phyloP scores from a whole-genome alignment of 1,284 basidiomycete genomes.

The Laetiporus sulphureus region DNA sequence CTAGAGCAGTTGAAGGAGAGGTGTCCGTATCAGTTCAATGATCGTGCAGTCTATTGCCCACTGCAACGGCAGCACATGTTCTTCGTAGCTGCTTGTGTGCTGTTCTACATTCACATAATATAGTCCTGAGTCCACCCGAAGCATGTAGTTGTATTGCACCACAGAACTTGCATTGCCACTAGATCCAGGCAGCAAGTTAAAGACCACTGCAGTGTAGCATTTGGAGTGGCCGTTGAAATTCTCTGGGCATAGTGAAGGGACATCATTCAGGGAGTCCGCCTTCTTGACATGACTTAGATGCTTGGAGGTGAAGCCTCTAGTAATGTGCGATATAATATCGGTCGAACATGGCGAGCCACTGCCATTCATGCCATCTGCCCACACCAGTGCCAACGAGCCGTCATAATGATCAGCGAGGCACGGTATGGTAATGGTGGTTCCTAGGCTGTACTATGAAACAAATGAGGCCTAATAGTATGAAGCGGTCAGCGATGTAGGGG shows the following conservation, averaged over 20 bases:
- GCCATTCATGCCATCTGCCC: conserved; percentile 56
- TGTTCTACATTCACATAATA: conserved; percentile 55
- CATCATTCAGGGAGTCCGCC: conserved; percentile 38
- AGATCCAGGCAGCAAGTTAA: conserved; percentile 47
- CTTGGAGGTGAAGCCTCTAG: conserved; percentile 35
- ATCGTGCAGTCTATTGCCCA: conserved; percentile 73
- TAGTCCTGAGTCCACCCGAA: conserved; percentile 64
- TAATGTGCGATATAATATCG: conserved; percentile 52
- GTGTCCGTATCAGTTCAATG: conserved; percentile 57
- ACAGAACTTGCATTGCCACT: conserved; percentile 20
- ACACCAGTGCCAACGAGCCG: conserved; percentile 47
- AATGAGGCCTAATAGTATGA: conserved; percentile 2
- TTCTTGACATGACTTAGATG: conserved; percentile 43
- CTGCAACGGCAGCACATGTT: conserved; percentile 64
- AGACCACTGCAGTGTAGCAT: conserved; percentile 66
- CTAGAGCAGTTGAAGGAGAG: conserved; percentile 44
- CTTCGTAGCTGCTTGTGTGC: conserved; percentile 66
- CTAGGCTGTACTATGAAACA: conserved; percentile 51
- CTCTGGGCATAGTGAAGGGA: conserved; percentile 57
- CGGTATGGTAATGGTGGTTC: conserved; percentile 44
- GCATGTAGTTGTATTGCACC: conserved; percentile 58
- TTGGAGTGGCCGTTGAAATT: conserved; percentile 67
- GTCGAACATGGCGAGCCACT: conserved; percentile 41
- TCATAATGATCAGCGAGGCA: conserved; percentile 45
- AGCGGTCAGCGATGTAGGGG: not conserved